Base-by-base conservation (phyloP, 306 rosid genomes). In the Inga oerstediana region DNA sequence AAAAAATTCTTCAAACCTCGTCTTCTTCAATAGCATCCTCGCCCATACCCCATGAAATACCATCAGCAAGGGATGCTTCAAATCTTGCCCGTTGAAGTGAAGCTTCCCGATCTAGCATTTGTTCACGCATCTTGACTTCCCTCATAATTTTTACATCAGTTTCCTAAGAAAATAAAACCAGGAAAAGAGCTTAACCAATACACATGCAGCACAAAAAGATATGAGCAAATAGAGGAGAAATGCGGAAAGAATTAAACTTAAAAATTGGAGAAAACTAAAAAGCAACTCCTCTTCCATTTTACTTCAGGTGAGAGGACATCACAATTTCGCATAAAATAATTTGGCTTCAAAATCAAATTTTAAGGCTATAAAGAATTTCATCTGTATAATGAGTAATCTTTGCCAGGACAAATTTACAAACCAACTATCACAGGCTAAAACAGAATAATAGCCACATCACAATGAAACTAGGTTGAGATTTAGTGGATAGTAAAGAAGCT, bases 11-110 rank as follows among this genome's bases (percentile, higher is more conserved):
- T 87, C 84, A 84, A 76, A 92, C 99, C 98, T 93, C 99, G 24
- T 77, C 89, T 85, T 96, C 99, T 87, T 96, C 99, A 83, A 93
- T 81, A 73, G 98, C 99, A 92, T 96, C 99, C 84, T 96, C 99
- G 44, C 93, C 92, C 98, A 96, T 92, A 79, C 99, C 99, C 98
- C 99, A 96, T 30, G 98, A 96, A 79, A 93, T 78, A 80, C 99
- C 99, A 82, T 92, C 99, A 79, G 90, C 92, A 84, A 82, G 86
- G 80, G 94, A 91, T 77, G 98, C 91, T 90, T 92, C 93, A 54
- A 45, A 80, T 81, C 88, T 90, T 58, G 99, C 99, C 81, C 99
- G 94, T 75, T 56, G 93, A 80, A 95, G 94, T 62, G 99, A 95
- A 90, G 99, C 97, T 89, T 95, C 97, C 84, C 79, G 93, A 81